Conservation (phyloP, 73 alveolate genomes). For the Paramecium sonneborni region DNA sequence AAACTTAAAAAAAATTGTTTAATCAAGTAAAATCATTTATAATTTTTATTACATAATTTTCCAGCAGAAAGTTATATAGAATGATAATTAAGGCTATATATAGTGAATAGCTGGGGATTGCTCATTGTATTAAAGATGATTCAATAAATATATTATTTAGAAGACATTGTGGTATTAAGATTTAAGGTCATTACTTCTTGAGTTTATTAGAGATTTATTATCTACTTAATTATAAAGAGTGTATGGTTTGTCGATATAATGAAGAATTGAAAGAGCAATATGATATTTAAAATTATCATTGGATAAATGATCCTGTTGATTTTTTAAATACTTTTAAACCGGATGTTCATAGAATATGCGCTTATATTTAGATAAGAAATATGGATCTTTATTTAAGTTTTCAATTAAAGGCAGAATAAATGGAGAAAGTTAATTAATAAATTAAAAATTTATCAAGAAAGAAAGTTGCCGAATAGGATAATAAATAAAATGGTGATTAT, state of each 20-base stretch:
- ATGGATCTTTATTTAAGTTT: background rate
- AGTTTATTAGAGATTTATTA: background rate
- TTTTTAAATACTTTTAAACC: background rate
- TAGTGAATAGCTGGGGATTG: background rate
- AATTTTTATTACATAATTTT: background rate
- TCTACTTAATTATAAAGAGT: background rate
- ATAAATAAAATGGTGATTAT: background rate
- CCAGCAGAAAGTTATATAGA: background rate
- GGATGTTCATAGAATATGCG: background rate
- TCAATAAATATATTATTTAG: background rate
- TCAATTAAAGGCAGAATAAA: background rate
- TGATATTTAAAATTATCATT: background rate
- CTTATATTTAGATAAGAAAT: background rate
- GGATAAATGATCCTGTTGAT: background rate
- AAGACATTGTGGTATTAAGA: background rate
- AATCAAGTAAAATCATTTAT: background rate
- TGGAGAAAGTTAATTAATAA: background rate
- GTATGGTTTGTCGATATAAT: background rate
- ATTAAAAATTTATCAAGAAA: background rate
- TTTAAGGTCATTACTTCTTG: background rate
- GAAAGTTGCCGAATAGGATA: background rate
- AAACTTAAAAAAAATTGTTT: conserved; percentile 47
- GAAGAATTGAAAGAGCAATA: background rate
- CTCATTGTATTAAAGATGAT: background rate
- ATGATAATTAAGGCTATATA: background rate